Percentiles rank a stretch among this genome's conserved stretches.
phyloP scores from a whole-genome alignment of 352 stramenopile species.

The Lagenidium sp. region DNA sequence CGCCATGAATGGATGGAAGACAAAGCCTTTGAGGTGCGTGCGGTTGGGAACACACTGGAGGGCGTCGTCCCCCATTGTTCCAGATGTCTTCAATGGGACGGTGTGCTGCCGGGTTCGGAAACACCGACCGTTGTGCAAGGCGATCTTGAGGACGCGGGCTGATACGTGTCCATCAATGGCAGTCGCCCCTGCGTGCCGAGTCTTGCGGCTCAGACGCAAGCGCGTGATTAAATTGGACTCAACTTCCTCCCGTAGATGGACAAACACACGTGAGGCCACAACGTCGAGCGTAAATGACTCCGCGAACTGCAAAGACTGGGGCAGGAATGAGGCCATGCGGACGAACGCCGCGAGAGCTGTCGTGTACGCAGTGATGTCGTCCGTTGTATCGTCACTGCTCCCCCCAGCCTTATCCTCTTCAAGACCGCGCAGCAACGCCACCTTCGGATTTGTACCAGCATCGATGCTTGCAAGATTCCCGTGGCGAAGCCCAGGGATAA shows the following conservation, averaged over 20 bases:
- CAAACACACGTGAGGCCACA: slow-evolving; percentile 32
- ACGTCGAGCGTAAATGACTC: slow-evolving; percentile 54
- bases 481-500: slow-evolving; percentile 64
- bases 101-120: slow-evolving; percentile 60
- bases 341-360: slow-evolving; percentile 44
- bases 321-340: slow-evolving; percentile 50
- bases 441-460: slow-evolving; percentile 51
- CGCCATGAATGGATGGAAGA: slow-evolving; percentile 66
- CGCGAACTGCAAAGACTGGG: slow-evolving; percentile 42
- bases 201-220: slow-evolving; percentile 52
- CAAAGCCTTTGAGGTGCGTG: slow-evolving; percentile 60
- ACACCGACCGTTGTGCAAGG: slow-evolving; percentile 84
- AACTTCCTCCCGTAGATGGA: slow-evolving; percentile 66
- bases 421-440: slow-evolving; percentile 19
- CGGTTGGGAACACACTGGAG: slow-evolving; percentile 36
- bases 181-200: slow-evolving; percentile 32
- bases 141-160: slow-evolving; percentile 70
- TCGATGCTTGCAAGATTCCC: slow-evolving; percentile 64
- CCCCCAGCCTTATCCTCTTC: background rate
- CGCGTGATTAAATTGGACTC: slow-evolving; percentile 54
- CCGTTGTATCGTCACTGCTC: slow-evolving; percentile 11
- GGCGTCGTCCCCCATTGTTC: slow-evolving; percentile 48
- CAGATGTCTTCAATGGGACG: slow-evolving; percentile 56
- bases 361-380: slow-evolving; percentile 34
- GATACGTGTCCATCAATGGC: slow-evolving; percentile 58